Evolutionary conservation across 768 basidiomycete genomes (phyloP).

Genomic region (Serendipita sp.): DNA sequence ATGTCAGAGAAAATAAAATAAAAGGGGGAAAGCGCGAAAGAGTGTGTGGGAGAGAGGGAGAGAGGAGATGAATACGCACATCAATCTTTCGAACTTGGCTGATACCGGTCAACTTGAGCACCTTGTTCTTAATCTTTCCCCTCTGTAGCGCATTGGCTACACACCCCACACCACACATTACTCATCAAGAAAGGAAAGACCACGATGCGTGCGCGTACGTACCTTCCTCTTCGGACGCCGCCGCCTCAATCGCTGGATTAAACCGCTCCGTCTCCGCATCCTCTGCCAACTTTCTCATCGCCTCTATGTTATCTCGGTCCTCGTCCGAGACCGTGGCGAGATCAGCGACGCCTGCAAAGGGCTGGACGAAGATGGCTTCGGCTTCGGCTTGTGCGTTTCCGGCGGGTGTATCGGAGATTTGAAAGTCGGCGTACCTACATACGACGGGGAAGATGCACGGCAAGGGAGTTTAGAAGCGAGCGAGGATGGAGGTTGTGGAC

Average conservation of each 20-base stretch:
- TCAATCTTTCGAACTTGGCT: conserved; percentile 16
- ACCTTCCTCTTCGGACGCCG: conserved; percentile 21
- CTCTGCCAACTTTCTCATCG: conserved; percentile 26
- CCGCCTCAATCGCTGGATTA: conserved; percentile 24
- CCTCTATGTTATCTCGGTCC: conserved; percentile 18
- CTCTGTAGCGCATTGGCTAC: conserved; percentile 22
- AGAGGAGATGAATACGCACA: conserved; percentile 13
- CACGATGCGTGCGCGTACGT: too few relatives aligned
- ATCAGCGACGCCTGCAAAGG: conserved; percentile 16
- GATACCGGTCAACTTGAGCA: conserved; percentile 27
- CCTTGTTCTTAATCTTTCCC: conserved; percentile 33
- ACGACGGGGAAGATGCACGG: neutral
- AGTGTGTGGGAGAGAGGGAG: too few relatives aligned
- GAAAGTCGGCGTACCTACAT: conserved; percentile 27
- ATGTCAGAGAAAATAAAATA: too few relatives aligned
- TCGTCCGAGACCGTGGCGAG: conserved; percentile 21
- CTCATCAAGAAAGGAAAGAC: too few relatives aligned
- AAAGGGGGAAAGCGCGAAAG: too few relatives aligned
- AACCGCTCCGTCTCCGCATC: conserved; percentile 24
- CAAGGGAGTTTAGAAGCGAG: neutral
- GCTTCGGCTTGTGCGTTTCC: conserved; percentile 25
- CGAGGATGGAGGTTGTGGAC: too few relatives aligned
- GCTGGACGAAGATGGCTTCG: conserved; percentile 24
- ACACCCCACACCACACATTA: too few relatives aligned
- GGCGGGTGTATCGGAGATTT: conserved; percentile 26